phyloP scores from a whole-genome alignment of 2,329 filamentous ascomycete genomes.

The Pseudogymnoascus destructans region DNA sequence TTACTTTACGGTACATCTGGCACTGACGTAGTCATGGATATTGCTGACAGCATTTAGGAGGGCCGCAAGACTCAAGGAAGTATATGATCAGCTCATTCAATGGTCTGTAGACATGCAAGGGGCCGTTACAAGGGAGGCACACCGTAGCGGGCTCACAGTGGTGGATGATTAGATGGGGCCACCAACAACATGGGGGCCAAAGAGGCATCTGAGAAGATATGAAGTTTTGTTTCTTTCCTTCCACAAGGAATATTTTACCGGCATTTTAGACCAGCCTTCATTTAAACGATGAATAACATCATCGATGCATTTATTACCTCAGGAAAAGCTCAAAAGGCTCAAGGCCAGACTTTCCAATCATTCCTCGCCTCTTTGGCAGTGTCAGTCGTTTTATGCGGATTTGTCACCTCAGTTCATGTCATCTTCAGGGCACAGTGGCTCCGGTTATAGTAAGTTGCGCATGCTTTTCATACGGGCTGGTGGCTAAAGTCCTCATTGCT shows the following conservation, averaged over 20 bases:
- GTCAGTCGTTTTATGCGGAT: conserved; percentile 7
- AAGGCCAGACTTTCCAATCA: conserved; percentile 11
- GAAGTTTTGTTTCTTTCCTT: not conserved
- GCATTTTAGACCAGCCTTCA: not conserved
- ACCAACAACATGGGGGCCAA: not conserved
- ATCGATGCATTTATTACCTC: not conserved
- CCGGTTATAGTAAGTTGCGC: conserved; percentile 10
- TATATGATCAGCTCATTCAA: not conserved
- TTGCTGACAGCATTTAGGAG: not conserved
- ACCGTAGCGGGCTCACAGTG: not conserved
- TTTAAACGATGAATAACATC: conserved; percentile 7
- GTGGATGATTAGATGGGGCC: not conserved
- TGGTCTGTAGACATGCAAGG: not conserved
- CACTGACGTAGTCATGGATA: not conserved
- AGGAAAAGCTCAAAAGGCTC: conserved; percentile 12
- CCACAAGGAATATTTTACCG: not conserved
- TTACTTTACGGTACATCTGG: not conserved
- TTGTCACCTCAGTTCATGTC: conserved; percentile 3
- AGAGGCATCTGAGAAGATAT: not conserved
- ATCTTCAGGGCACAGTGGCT: conserved; percentile 9
- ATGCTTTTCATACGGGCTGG: not conserved
- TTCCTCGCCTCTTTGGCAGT: conserved; percentile 11
- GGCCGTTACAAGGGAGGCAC: not conserved
- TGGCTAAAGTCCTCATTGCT: not conserved
- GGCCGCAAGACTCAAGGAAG: not conserved